A percentile compares a stretch with the other conserved stretches of the same genome.
These are phyloP conservation scores for Podila epigama DNA, from an alignment of 192 early-diverging fungal genomes.

Conservation along the genomic window DNA sequence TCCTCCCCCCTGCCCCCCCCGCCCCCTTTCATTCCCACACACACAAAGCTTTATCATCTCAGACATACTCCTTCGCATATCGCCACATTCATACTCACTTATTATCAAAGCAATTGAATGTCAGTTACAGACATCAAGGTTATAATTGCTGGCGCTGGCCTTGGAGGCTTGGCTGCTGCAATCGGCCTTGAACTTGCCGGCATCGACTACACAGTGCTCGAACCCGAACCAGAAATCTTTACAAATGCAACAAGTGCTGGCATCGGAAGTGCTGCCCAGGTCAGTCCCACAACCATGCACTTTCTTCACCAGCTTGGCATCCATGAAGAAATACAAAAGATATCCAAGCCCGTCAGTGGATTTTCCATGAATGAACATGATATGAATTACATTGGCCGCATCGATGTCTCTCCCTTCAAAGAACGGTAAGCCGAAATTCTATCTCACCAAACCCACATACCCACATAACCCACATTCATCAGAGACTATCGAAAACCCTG, in stretches of 20 bases:
- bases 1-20: neutral
- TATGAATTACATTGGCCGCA: slow-evolving; percentile 40
- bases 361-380: slow-evolving; percentile 47
- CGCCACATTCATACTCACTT: too few relatives aligned
- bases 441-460: too few relatives aligned
- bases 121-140: slow-evolving; percentile 31
- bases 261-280: slow-evolving; percentile 31
- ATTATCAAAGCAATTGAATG: too few relatives aligned
- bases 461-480: too few relatives aligned
- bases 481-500: too few relatives aligned
- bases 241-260: neutral
- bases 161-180: slow-evolving; percentile 37
- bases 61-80: too few relatives aligned
- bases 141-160: slow-evolving; percentile 49
- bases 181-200: slow-evolving; percentile 45
- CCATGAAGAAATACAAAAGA: slow-evolving; percentile 42
- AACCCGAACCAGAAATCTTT: neutral
- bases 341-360: slow-evolving; percentile 44
- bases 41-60: too few relatives aligned
- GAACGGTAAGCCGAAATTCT: slow-evolving; percentile 18
- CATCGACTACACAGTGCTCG: slow-evolving; percentile 44
- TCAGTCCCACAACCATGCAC: slow-evolving; percentile 38
- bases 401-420: slow-evolving; percentile 26
- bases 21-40: neutral
- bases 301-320: slow-evolving; percentile 42